phyloP scores from a whole-genome alignment of 768 basidiomycete genomes.

The Tricholomella constricta region DNA sequence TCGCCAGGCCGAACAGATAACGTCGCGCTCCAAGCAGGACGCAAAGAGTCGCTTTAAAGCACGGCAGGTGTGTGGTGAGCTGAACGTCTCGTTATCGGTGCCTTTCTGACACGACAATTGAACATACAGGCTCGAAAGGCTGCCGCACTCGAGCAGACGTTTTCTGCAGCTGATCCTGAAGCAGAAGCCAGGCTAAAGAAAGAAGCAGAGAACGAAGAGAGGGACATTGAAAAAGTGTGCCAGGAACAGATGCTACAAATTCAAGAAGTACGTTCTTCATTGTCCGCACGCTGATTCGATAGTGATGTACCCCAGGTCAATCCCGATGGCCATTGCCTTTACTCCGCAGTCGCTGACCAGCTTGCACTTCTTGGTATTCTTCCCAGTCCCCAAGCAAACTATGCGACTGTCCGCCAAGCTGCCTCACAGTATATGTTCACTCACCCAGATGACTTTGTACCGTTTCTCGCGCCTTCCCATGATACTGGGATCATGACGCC shows the following conservation, averaged over 20 bases:
- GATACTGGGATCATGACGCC: conserved; percentile 73
- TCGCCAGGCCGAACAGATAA: conserved; percentile 32
- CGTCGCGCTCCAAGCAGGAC: conserved; percentile 48
- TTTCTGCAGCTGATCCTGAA: conserved; percentile 55
- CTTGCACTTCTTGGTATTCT: conserved; percentile 72
- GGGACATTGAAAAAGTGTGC: conserved; percentile 63
- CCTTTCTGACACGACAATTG: neutral
- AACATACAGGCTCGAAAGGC: conserved; percentile 67
- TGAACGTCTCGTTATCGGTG: neutral
- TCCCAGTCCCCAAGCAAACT: conserved; percentile 57
- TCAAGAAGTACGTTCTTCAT: conserved; percentile 56
- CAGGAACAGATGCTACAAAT: conserved; percentile 66
- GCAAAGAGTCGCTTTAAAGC: conserved; percentile 68
- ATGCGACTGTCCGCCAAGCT: conserved; percentile 58
- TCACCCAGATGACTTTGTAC: conserved; percentile 89
- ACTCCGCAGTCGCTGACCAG: conserved; percentile 93
- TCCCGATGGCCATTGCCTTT: conserved; percentile 96
- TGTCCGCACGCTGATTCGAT: neutral
- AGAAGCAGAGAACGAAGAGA: conserved; percentile 70
- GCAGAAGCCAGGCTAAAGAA: conserved; percentile 58
- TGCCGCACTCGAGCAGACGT: conserved; percentile 57
- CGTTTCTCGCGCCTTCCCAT: conserved; percentile 78
- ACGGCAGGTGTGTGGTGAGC: conserved; percentile 53
- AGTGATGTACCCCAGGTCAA: conserved; percentile 58
- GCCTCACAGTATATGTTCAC: conserved; percentile 81